Evolutionary conservation across 75 land plant species (phyloP).

Genomic region (Pinus tabuliformis): DNA sequence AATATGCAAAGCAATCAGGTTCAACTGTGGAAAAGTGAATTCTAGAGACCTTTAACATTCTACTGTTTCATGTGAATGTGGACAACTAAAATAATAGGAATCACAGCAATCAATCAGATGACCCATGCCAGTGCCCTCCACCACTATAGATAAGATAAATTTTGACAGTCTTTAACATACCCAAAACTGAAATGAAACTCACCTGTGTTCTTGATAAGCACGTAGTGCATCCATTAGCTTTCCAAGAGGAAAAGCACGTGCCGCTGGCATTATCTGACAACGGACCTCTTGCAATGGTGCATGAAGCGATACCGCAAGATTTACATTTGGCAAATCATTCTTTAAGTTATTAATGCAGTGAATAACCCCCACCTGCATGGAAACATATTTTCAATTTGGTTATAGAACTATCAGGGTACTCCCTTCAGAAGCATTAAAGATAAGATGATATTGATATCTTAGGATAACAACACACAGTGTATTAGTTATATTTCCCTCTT

Average conservation of each 20-base stretch:
- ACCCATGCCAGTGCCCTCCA: neutral
- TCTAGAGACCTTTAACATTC: neutral
- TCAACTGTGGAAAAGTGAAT: neutral
- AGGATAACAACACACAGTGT: neutral
- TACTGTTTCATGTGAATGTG: neutral
- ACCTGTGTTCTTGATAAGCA: slow-evolving; percentile 77
- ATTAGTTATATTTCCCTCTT: neutral
- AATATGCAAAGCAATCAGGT: neutral
- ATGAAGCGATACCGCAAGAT: slow-evolving; percentile 96
- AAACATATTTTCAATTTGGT: slow-evolving; percentile 2
- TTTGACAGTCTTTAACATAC: neutral
- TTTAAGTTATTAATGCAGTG: slow-evolving; percentile 80
- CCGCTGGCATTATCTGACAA: slow-evolving; percentile 96
- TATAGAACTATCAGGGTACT: slow-evolving; percentile 4
- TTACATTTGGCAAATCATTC: slow-evolving; percentile 80
- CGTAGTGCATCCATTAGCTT: slow-evolving; percentile 80
- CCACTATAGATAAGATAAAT: neutral
- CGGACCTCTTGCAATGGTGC: slow-evolving; percentile 97
- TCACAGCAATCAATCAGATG: neutral
- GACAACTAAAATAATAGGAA: neutral
- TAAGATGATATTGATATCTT: neutral
- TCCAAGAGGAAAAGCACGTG: slow-evolving; percentile 84
- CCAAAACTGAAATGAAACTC: neutral
- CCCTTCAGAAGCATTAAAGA: neutral
- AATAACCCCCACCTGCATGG: slow-evolving; percentile 83